phyloP scores from a whole-genome alignment of 257 asterid genomes.

The Orobanche coerulescens region DNA sequence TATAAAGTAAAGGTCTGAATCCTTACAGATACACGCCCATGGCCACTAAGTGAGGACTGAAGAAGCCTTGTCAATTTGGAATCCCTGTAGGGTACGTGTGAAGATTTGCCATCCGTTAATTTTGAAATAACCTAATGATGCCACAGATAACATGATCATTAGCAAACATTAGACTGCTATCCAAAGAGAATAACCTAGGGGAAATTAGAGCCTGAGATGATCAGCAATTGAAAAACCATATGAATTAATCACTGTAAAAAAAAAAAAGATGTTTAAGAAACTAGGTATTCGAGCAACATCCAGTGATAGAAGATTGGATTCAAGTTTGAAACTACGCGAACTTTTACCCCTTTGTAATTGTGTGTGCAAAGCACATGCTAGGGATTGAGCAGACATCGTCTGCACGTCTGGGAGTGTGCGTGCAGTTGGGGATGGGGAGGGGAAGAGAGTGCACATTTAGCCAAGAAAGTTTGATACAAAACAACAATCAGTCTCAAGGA shows the following conservation, averaged over 20 bases:
- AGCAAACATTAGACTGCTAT: conserved; percentile 12
- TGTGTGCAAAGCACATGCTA: not conserved
- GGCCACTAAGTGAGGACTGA: conserved; percentile 95
- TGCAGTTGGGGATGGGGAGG: conserved; percentile 6
- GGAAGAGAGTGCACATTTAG: conserved; percentile 5
- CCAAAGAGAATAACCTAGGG: conserved; percentile 9
- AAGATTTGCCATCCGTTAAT: conserved; percentile 82
- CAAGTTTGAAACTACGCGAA: not conserved
- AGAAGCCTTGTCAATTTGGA: conserved; percentile 98
- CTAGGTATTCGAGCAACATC: conserved; percentile 12
- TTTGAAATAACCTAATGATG: conserved; percentile 82
- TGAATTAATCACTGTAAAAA: not conserved
- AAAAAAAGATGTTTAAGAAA: not conserved
- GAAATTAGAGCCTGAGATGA: conserved; percentile 6
- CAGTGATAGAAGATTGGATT: not conserved
- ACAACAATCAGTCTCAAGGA: conserved; percentile 29
- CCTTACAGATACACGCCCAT: conserved; percentile 97
- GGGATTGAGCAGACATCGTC: conserved; percentile 4
- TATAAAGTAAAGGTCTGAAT: conserved; percentile 23
- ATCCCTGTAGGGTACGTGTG: conserved; percentile 89
- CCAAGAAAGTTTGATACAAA: conserved; percentile 21
- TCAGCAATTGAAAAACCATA: not conserved
- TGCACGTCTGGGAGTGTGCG: not conserved
- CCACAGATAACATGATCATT: conserved; percentile 25
- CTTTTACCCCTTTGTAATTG: not conserved